Conservation (phyloP, 2,329 filamentous ascomycete species). For the Gnomoniopsis sp. region DNA sequence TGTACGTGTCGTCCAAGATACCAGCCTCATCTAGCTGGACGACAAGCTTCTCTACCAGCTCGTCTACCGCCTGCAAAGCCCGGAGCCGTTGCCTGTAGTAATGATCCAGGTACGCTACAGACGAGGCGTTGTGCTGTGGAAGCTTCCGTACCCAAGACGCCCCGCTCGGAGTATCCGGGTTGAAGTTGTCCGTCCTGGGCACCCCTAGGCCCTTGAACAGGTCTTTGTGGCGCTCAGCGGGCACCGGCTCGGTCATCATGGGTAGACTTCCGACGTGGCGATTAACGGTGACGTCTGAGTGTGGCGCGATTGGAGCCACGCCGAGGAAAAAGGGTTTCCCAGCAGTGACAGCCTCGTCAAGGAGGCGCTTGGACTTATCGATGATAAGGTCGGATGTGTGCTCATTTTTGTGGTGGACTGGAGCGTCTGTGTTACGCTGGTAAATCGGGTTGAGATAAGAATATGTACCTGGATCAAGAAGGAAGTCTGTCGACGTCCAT, state of each 20-base stretch:
- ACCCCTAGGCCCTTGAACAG: slow-evolving; percentile 58
- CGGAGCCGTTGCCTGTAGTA: slow-evolving; percentile 51
- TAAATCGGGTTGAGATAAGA: slow-evolving; percentile 64
- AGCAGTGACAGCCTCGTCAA: slow-evolving; percentile 48
- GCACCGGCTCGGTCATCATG: slow-evolving; percentile 45
- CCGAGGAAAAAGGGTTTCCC: slow-evolving; percentile 57
- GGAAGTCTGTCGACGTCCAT: slow-evolving; percentile 53
- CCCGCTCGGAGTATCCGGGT: slow-evolving; percentile 49
- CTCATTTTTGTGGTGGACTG: slow-evolving; percentile 51
- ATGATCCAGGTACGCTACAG: slow-evolving; percentile 44
- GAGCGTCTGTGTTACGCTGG: slow-evolving; percentile 53
- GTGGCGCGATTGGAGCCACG: slow-evolving; percentile 57
- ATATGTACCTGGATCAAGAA: slow-evolving; percentile 66
- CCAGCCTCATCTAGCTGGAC: slow-evolving; percentile 43
- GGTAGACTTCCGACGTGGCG: slow-evolving; percentile 47
- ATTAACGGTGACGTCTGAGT: slow-evolving; percentile 49
- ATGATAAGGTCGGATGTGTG: slow-evolving; percentile 54
- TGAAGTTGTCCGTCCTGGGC: slow-evolving; percentile 64
- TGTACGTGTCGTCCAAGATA: slow-evolving; percentile 59
- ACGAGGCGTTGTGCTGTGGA: slow-evolving; percentile 31
- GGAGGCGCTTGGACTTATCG: slow-evolving; percentile 47
- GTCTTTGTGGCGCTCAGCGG: slow-evolving; percentile 55
- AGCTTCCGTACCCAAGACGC: slow-evolving; percentile 43
- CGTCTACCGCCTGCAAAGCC: slow-evolving; percentile 52
- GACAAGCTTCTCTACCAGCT: slow-evolving; percentile 47